These are phyloP conservation scores for Phytophthora hibernalis DNA, from an alignment of 352 stramenopile species.

Conservation along the genomic window DNA sequence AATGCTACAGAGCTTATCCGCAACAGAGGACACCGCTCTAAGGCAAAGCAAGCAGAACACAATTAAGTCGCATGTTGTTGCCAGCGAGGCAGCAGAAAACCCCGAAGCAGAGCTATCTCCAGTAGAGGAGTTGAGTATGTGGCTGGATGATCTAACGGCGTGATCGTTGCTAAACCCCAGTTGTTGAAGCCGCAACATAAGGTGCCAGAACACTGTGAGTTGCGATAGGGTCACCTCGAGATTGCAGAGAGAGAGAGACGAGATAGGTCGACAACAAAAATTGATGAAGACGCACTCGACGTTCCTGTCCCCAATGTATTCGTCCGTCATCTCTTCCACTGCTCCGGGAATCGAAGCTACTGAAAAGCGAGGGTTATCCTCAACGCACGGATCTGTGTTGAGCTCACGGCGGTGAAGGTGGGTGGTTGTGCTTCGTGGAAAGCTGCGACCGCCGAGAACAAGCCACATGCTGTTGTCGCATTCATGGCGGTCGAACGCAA, in stretches of 20 bases:
- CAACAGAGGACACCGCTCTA: neutral
- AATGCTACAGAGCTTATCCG: conserved; percentile 2
- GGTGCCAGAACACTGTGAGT: conserved; percentile 5
- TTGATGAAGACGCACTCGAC: conserved; percentile 7
- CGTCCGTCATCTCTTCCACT: neutral
- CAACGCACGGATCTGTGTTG: conserved; percentile 26
- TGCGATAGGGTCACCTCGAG: neutral
- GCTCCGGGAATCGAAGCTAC: neutral
- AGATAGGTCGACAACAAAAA: neutral
- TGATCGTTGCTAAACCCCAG: neutral
- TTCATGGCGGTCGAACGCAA: conserved; percentile 20
- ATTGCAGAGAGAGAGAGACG: conserved; percentile 6
- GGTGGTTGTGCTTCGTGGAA: conserved; percentile 19
- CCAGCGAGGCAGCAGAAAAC: neutral
- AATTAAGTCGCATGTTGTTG: conserved; percentile 5
- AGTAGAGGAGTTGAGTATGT: conserved; percentile 25
- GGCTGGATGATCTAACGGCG: conserved; percentile 8
- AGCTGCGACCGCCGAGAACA: conserved; percentile 27
- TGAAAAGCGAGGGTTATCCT: neutral
- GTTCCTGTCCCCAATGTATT: neutral
- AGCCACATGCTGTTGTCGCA: conserved; percentile 16
- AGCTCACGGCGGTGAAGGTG: conserved; percentile 22
- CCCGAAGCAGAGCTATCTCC: conserved; percentile 16
- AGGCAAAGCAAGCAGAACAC: conserved; percentile 11
- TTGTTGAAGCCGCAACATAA: conserved; percentile 3